Evolutionary conservation across 495 filamentous ascomycete species (phyloP).

Genomic region (Penicillium egyptiacum): DNA sequence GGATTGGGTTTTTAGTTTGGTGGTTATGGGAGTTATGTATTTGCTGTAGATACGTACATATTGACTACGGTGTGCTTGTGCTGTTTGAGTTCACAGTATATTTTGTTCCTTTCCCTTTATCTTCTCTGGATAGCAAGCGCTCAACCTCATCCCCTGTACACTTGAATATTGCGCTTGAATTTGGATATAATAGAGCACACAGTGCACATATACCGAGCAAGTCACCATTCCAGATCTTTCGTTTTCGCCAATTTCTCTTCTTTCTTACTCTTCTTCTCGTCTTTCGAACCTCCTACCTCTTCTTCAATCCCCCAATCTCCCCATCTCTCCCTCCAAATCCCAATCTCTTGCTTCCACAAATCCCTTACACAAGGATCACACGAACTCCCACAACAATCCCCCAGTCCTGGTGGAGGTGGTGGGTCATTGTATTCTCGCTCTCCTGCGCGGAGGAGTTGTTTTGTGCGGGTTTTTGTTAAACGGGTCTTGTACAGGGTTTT

Average conservation of each 20-base stretch:
- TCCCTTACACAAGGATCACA: constrained; percentile 46
- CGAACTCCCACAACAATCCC: constrained; percentile 44
- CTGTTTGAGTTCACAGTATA: neutral
- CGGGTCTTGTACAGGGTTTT: constrained; percentile 35
- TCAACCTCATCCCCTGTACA: neutral
- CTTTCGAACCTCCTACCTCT: neutral
- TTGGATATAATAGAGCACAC: too few species aligned
- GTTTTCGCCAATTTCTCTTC: neutral
- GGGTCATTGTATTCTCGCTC: constrained; percentile 37
- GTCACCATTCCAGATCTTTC: constrained; percentile 27
- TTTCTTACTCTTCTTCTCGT: neutral
- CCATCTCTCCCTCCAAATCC: constrained; percentile 43
- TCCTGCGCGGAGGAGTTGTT: constrained; percentile 42
- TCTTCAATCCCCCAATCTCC: constrained; percentile 29
- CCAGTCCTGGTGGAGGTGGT: constrained; percentile 39
- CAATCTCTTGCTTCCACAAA: constrained; percentile 43
- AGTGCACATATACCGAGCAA: neutral
- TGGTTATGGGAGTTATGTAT: constrained; percentile 19
- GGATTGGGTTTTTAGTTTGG: constrained; percentile 17
- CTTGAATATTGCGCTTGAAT: too few species aligned
- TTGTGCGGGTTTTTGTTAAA: constrained; percentile 36
- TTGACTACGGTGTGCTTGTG: neutral
- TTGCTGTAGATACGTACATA: constrained; percentile 1
- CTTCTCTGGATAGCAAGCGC: neutral
- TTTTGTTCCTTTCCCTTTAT: neutral